These are phyloP conservation scores for Sporothrix dimorphospora DNA, from an alignment of 2,329 filamentous ascomycete species.

Conservation along the genomic window DNA sequence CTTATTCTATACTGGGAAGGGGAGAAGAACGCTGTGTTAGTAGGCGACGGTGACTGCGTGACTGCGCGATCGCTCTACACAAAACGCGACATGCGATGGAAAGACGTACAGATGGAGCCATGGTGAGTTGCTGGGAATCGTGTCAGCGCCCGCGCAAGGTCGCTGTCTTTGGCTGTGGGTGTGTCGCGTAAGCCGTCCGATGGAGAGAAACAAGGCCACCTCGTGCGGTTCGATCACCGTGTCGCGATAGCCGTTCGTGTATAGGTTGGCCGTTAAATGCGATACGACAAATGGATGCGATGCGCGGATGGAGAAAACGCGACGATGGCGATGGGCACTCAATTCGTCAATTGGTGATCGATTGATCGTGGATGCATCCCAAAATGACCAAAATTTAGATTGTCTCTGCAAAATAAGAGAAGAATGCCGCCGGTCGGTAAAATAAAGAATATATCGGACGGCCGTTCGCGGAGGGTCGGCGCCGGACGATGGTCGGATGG, in stretches of 20 bases:
- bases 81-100: background rate
- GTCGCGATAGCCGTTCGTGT: background rate
- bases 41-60: background rate
- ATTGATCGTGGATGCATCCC: constrained; percentile 11
- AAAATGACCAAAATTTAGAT: background rate
- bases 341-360: constrained; percentile 10
- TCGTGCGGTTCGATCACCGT: background rate
- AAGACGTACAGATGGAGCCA: constrained; percentile 27
- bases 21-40: background rate
- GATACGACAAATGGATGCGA: background rate
- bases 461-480: background rate
- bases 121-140: background rate
- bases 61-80: background rate
- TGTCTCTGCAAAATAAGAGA: background rate
- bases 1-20: constrained; percentile 32
- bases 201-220: too few species aligned
- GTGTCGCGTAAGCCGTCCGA: background rate
- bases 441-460: background rate
- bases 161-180: background rate
- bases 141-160: background rate
- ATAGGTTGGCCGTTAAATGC: background rate
- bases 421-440: background rate
- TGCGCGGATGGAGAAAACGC: constrained; percentile 15
- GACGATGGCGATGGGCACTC: constrained; percentile 10
- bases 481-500: background rate